phyloP scores from a whole-genome alignment of 2,329 filamentous ascomycete genomes.

The Hysterium pulicare region DNA sequence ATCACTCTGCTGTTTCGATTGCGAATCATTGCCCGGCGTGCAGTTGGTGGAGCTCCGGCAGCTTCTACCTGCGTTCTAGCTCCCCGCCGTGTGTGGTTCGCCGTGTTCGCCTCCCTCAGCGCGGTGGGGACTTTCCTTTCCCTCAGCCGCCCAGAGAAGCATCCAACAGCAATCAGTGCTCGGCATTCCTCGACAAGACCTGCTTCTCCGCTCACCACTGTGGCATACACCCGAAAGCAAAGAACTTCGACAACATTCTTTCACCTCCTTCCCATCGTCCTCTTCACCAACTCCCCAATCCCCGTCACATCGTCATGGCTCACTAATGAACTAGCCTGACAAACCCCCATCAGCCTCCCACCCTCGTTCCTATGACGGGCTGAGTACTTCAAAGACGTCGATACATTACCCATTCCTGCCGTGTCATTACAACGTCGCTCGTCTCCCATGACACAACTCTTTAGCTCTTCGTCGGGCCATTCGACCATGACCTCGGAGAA shows the following conservation, averaged over 20 bases:
- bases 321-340: conserved; percentile 3
- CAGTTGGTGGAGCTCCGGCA: neutral
- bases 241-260: conserved; percentile 21
- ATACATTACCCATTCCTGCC: neutral
- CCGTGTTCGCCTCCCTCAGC: no score
- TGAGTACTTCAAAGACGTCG: neutral
- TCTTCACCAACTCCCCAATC: neutral
- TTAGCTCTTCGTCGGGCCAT: conserved; percentile 38
- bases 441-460: conserved; percentile 41
- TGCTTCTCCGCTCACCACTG: neutral
- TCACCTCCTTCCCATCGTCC: conserved; percentile 11
- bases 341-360: neutral
- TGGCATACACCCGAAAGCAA: conserved; percentile 5
- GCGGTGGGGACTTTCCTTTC: neutral
- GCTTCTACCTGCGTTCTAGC: conserved; percentile 2
- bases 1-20: no score
- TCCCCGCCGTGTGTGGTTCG: conserved; percentile 3
- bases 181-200: conserved; percentile 3
- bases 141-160: conserved; percentile 1
- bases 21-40: no score
- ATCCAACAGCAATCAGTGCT: neutral
- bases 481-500: conserved; percentile 41
- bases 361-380: neutral
- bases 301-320: conserved; percentile 2
- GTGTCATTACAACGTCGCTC: conserved; percentile 3